Conservation (phyloP, 805 yeast species). For the Monosporozyma aerobia region DNA sequence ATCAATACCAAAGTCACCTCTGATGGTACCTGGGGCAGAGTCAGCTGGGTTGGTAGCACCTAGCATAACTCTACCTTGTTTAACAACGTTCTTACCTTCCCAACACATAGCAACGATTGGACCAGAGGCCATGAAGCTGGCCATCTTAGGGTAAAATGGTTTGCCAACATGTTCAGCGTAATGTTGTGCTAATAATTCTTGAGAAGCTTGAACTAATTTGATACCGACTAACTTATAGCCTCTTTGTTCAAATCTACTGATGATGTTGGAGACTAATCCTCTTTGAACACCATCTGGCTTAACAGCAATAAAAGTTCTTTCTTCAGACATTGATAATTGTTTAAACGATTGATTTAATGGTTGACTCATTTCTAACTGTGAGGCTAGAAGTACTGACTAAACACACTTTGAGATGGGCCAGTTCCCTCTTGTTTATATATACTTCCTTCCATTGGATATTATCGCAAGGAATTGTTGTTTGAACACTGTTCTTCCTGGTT, state of each 20-base stretch:
- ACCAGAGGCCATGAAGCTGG: conserved; percentile 95
- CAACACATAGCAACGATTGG: conserved; percentile 98
- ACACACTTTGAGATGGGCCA: too few relatives aligned
- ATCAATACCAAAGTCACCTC: conserved; percentile 98
- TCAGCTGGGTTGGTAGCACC: conserved; percentile 99
- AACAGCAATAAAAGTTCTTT: conserved; percentile 87
- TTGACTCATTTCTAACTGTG: neutral
- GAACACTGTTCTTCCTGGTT: too few relatives aligned
- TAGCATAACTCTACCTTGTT: conserved; percentile 93
- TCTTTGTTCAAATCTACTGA: conserved; percentile 91
- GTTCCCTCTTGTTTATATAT: neutral
- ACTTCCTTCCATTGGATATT: neutral
- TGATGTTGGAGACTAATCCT: conserved; percentile 84
- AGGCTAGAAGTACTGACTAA: too few relatives aligned
- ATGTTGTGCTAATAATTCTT: conserved; percentile 81
- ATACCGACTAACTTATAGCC: conserved; percentile 97
- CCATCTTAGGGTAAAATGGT: conserved; percentile 97
- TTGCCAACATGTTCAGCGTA: conserved; percentile 90
- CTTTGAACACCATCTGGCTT: conserved; percentile 99
- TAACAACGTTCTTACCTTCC: conserved; percentile 99
- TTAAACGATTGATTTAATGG: neutral
- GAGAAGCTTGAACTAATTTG: conserved; percentile 83
- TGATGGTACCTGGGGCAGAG: conserved; percentile 98
- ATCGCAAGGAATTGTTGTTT: neutral
- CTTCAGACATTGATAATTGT: conserved; percentile 38